phyloP scores from a whole-genome alignment of 176 grass and related monocot species.

The Poa pratensis region DNA sequence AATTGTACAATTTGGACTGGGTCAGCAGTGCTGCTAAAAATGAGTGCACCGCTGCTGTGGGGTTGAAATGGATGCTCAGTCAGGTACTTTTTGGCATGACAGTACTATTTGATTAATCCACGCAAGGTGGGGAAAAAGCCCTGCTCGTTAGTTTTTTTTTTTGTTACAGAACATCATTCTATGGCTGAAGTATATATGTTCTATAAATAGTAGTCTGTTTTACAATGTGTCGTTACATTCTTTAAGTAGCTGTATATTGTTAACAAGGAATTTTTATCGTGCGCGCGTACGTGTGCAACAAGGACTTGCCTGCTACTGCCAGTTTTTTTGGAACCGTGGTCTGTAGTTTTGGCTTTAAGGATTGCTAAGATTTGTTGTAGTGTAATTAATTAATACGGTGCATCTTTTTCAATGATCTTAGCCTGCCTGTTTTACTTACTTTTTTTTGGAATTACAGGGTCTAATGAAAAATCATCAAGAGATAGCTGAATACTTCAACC shows the following conservation, averaged over 20 bases:
- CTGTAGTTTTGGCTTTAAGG: neutral
- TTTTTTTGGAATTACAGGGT: slow-evolving; percentile 58
- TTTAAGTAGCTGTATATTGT: neutral
- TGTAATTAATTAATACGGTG: neutral
- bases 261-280: neutral
- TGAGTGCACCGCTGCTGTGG: slow-evolving; percentile 85
- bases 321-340: neutral
- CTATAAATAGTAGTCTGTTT: neutral
- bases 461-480: slow-evolving; percentile 77
- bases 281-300: neutral
- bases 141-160: neutral
- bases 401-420: slow-evolving; percentile 21
- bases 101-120: neutral
- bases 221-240: neutral
- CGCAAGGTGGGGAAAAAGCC: no score
- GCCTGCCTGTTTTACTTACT: neutral
- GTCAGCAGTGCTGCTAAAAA: slow-evolving; percentile 95
- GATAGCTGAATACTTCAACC: slow-evolving; percentile 81
- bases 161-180: neutral
- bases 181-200: neutral
- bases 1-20: slow-evolving; percentile 92
- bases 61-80: slow-evolving; percentile 99
- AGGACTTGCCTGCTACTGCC: neutral
- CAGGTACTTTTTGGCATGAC: slow-evolving; percentile 55
- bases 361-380: neutral